Evolutionary conservation across 176 grass and related monocot genomes (phyloP).

Genomic region (Thalia dealbata): DNA sequence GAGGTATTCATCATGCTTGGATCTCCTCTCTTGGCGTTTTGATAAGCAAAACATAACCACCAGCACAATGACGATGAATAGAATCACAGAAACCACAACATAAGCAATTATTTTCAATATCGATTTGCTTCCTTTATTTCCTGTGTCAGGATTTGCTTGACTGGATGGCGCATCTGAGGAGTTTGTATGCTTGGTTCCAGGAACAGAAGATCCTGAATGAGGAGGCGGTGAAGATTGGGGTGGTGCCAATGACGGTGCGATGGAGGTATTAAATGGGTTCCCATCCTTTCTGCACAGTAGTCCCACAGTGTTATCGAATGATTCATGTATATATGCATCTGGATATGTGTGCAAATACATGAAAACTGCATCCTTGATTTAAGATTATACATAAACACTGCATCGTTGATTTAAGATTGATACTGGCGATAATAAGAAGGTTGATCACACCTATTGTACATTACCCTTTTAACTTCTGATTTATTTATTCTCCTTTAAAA

Average conservation of each 20-base stretch:
- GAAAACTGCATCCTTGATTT: not conserved
- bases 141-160: conserved; percentile 23
- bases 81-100: conserved; percentile 59
- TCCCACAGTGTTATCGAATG: conserved; percentile 12
- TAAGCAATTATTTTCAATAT: conserved; percentile 66
- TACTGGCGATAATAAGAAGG: not conserved
- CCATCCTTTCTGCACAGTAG: conserved; percentile 68
- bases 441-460: not conserved
- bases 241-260: conserved; percentile 61
- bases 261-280: conserved; percentile 85
- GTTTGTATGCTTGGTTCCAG: conserved; percentile 4
- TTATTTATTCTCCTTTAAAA: not conserved
- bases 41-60: conserved; percentile 53
- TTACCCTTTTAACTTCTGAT: not conserved
- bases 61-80: conserved; percentile 46
- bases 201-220: not conserved
- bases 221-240: conserved; percentile 14
- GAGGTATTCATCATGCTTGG: conserved; percentile 30
- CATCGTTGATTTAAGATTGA: not conserved
- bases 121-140: conserved; percentile 37
- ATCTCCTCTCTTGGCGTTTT: conserved; percentile 64
- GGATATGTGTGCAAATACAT: not conserved
- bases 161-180: conserved; percentile 33
- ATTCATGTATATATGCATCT: conserved; percentile 5
- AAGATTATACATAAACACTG: too few relatives aligned